phyloP scores from a whole-genome alignment of 164 flowering plant genomes.

The Magnolia changhungtana region DNA sequence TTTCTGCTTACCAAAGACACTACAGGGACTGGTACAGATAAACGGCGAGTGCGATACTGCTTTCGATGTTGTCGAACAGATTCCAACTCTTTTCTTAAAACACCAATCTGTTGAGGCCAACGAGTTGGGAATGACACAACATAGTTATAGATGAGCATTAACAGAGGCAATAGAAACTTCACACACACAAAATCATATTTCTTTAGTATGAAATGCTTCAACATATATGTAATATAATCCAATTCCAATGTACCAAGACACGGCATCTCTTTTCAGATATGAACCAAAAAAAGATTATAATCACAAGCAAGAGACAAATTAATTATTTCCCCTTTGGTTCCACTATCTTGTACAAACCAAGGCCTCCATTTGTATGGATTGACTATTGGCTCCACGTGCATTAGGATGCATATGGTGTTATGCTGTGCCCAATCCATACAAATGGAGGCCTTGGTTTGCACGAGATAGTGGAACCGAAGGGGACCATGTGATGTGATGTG shows the following conservation, averaged over 20 bases:
- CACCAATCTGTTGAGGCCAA: constrained; percentile 57
- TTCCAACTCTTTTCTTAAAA: constrained; percentile 76
- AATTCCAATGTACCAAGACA: background rate
- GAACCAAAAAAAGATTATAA: too few species aligned
- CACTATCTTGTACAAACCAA: background rate
- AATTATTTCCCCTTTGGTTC: background rate
- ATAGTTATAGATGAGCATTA: background rate
- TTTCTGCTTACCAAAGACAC: constrained; percentile 71
- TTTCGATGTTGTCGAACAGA: constrained; percentile 84
- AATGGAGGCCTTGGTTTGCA: background rate
- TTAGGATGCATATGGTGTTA: background rate
- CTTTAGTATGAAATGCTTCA: background rate
- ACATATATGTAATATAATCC: background rate
- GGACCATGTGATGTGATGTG: background rate
- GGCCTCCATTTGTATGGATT: background rate
- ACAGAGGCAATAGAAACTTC: background rate
- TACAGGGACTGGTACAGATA: constrained; percentile 85
- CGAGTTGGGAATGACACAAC: background rate
- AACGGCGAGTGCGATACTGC: constrained; percentile 76
- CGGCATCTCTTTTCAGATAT: too few species aligned
- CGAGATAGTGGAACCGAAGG: background rate
- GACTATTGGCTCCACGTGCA: background rate
- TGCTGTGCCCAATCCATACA: background rate
- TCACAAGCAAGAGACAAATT: background rate
- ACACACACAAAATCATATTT: background rate